Base-by-base conservation (phyloP, 2,329 filamentous ascomycete genomes). In the Alternaria conjuncta region DNA sequence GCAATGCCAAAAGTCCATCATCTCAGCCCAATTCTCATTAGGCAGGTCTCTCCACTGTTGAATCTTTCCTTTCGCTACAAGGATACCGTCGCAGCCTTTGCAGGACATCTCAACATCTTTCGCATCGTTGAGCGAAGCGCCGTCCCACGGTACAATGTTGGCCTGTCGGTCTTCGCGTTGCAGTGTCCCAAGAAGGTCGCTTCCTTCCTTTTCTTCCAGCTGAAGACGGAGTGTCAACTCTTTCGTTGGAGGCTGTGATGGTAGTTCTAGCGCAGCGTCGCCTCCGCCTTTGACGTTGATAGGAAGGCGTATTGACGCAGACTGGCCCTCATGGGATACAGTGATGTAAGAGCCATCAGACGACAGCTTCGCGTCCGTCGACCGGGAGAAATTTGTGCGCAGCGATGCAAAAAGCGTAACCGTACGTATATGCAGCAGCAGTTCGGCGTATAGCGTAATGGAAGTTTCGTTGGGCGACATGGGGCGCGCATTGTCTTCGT, bases 1-100 rank as follows among this genome's bases (percentile, higher is more conserved):
- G 75, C 96, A 99, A 80, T 99, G 96, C 96, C 96, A 99, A 71
- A 99, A 97, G 79, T 99, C 96, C 96, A 99, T 99, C 94, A 99
- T 97, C 82, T 99, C 96, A 0, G 96, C 96, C 96, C 96, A 99
- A 75, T 97, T 95, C 72, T 97, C 94, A 75, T 94, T 97, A 0
- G 96, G 96, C 18, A 99, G 83, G 75, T 99, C 94, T 80, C 95
- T 97, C 95, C 96, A 99, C 41, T 82, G 79, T 43, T 79, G 81
- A 10, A 78, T 65, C 12, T 55, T 67, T 3, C 61, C 71, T 25
- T 51, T 57, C 1, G 61, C 23, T 1, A 79, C 56, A 10, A 79
- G 45, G 20, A 67, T 45, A 4, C 45, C 51, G 30, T 64, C 50
- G 49, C 78, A 80, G 23, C 55, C 69, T 59, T 72, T 77, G 41